A percentile compares a stretch with the other conserved stretches of the same genome.
These are phyloP conservation scores for Meredithiella fracta DNA, from an alignment of 2,329 filamentous ascomycete genomes.

Conservation along the genomic window DNA sequence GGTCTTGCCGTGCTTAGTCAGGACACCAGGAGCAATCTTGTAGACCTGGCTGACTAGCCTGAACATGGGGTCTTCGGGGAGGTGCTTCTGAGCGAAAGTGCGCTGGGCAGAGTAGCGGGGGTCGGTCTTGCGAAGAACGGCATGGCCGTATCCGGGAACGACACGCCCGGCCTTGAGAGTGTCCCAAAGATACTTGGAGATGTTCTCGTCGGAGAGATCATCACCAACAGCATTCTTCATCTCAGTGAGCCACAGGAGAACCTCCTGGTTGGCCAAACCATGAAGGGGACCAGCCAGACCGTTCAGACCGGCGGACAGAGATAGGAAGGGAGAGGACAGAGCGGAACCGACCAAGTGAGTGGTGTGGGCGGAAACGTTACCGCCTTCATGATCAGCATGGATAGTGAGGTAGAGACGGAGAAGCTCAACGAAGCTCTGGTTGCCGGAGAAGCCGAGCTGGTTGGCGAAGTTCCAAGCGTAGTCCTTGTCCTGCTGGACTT, in stretches of 20 bases:
- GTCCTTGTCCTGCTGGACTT: constrained; percentile 97
- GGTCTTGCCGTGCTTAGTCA: constrained; percentile 99
- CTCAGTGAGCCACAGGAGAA: constrained; percentile 96
- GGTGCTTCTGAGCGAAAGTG: constrained; percentile 82
- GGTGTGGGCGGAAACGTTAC: constrained; percentile 96
- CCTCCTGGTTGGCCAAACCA: constrained; percentile 98
- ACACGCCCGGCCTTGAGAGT: constrained; percentile 92
- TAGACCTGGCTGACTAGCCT: constrained; percentile 99
- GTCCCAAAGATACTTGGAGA: constrained; percentile 97
- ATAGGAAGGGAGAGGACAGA: constrained; percentile 94
- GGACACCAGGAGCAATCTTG: constrained; percentile 96
- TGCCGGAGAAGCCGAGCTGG: constrained; percentile 91
- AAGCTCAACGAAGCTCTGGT: constrained; percentile 93
- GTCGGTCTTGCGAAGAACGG: constrained; percentile 98
- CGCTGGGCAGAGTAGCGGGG: constrained; percentile 97
- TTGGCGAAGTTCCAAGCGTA: constrained; percentile 99
- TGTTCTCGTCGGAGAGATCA: constrained; percentile 88
- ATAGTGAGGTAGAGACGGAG: constrained; percentile 99
- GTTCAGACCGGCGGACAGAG: constrained; percentile 88
- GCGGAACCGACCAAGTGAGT: constrained; percentile 95
- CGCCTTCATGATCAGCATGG: constrained; percentile 99
- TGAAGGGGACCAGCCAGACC: constrained; percentile 96
- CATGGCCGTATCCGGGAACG: constrained; percentile 95
- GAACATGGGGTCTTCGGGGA: constrained; percentile 98
- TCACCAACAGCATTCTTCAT: constrained; percentile 94